A percentile compares a stretch with the other conserved stretches of the same genome.
phyloP scores from a whole-genome alignment of 2,329 filamentous ascomycete genomes.

The Cercospora sojina region DNA sequence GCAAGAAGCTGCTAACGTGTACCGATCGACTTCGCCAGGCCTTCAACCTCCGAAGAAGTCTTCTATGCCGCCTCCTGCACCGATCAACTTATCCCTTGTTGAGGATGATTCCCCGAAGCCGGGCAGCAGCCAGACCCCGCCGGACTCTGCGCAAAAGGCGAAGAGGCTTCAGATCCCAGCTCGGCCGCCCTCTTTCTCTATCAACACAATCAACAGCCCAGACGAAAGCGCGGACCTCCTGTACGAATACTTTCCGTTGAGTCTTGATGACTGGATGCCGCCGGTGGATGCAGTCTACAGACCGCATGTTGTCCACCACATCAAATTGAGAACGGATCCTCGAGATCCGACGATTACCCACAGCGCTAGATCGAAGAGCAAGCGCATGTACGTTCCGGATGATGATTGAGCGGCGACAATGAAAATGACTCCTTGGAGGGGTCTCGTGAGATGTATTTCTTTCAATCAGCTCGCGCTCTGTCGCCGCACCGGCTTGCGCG shows the following conservation, averaged over 20 bases:
- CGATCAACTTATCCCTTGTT: slow-evolving; percentile 56
- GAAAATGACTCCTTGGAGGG: background rate
- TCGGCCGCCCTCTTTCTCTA: slow-evolving; percentile 47
- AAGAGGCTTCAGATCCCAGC: slow-evolving; percentile 37
- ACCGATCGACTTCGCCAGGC: slow-evolving; percentile 52
- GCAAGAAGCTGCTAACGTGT: slow-evolving; percentile 22
- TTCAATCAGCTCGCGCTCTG: background rate
- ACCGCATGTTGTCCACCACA: slow-evolving; percentile 92
- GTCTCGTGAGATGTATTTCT: background rate
- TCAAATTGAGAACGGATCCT: slow-evolving; percentile 52
- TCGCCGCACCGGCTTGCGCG: background rate
- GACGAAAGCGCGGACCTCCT: slow-evolving; percentile 77
- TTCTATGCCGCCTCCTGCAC: slow-evolving; percentile 44
- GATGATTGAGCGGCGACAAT: slow-evolving; percentile 25
- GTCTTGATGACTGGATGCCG: slow-evolving; percentile 88
- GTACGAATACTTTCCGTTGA: slow-evolving; percentile 93
- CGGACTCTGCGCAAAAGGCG: slow-evolving; percentile 25
- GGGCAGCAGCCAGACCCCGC: slow-evolving; percentile 25
- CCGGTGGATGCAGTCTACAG: slow-evolving; percentile 87
- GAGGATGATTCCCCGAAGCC: slow-evolving; percentile 53
- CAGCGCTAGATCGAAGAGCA: slow-evolving; percentile 22
- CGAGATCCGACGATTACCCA: slow-evolving; percentile 41
- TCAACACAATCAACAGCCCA: slow-evolving; percentile 59
- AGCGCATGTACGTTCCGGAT: slow-evolving; percentile 13
- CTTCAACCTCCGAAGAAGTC: slow-evolving; percentile 41